Base-by-base conservation (phyloP, 169 alveolate genomes). In the Plasmodium falciparum region DNA sequence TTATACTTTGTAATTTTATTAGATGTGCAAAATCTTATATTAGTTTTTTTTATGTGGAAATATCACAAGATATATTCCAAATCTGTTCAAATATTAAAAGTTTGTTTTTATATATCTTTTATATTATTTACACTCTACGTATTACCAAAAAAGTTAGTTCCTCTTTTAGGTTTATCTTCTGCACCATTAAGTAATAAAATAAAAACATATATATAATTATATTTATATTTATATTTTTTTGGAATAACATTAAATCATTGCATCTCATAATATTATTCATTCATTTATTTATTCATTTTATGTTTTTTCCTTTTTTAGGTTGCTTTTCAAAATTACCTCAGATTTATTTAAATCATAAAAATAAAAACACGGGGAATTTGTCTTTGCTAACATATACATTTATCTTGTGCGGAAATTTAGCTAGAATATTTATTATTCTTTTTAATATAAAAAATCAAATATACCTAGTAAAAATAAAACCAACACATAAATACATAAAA, bases 1-100 rank as follows among this genome's bases (percentile, higher is more conserved):
- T 52, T 52, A 15, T 15, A 12, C 7, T 52, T 13, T 52, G 17
- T 52, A 17, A 13, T 7, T 65, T 65, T 47, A 5, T 20, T 63
- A 75, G 88, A 62, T 17, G 17, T 17, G 22, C 88, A 75, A 29
- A 75, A 75, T 66, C 13, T 76, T 20, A 22, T 76, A n/a, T 50
- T 76, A 54, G 54, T 76, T 11, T 59, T 49, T 7, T 49, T 76
- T n/a, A 78, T 78, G 90, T 78, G 90, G 90, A 78, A 54, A 43
- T 78, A 78, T 58, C 66, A 61, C 70, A 59, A 78, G 13, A 29
- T 15, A 26, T 78, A 52, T 43, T 65, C 78, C 4, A 78, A 47
- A 67, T 70, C 8, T 52, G 26, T 24, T 17, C 17, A 78, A 45
- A 0, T 33, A 26, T 65, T 65, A 2, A 78, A 78, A 63, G 24